Conservation (phyloP, 2,329 filamentous ascomycete species). For the Claviceps sp. region DNA sequence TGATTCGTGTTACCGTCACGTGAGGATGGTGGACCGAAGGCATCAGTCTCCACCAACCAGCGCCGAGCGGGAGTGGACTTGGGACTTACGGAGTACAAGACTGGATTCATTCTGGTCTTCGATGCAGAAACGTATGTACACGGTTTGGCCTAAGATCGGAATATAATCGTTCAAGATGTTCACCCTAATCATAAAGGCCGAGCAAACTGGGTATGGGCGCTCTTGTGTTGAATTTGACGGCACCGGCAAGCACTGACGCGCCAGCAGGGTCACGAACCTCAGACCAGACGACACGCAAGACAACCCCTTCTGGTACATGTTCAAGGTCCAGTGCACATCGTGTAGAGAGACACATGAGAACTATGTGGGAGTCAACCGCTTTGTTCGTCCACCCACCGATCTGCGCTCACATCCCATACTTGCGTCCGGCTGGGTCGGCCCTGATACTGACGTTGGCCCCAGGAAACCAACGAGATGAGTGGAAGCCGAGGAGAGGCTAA, state of each 20-base stretch:
- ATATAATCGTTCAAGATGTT: slow-evolving; percentile 36
- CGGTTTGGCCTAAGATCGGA: neutral
- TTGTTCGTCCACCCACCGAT: slow-evolving; percentile 43
- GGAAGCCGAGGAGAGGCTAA: slow-evolving; percentile 92
- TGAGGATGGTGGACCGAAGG: neutral
- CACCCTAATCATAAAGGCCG: slow-evolving; percentile 52
- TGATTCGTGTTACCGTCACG: neutral
- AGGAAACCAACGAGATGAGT: slow-evolving; percentile 85
- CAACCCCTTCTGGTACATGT: slow-evolving; percentile 88
- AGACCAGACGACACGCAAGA: slow-evolving; percentile 71
- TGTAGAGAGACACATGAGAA: slow-evolving; percentile 87
- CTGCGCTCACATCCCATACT: neutral
- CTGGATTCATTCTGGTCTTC: neutral
- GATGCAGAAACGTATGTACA: neutral
- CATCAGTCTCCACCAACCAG: neutral
- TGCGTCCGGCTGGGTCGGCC: neutral
- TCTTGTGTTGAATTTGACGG: neutral
- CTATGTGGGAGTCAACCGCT: slow-evolving; percentile 72
- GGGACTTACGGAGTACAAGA: neutral
- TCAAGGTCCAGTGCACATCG: slow-evolving; percentile 96
- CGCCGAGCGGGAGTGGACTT: neutral
- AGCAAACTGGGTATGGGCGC: slow-evolving; percentile 49
- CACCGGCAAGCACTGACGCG: slow-evolving; percentile 3
- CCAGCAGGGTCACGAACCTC: slow-evolving; percentile 70
- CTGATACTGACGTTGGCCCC: slow-evolving; percentile 5